phyloP scores from a whole-genome alignment of 1,284 basidiomycete species.

The Heliocybe sulcata region DNA sequence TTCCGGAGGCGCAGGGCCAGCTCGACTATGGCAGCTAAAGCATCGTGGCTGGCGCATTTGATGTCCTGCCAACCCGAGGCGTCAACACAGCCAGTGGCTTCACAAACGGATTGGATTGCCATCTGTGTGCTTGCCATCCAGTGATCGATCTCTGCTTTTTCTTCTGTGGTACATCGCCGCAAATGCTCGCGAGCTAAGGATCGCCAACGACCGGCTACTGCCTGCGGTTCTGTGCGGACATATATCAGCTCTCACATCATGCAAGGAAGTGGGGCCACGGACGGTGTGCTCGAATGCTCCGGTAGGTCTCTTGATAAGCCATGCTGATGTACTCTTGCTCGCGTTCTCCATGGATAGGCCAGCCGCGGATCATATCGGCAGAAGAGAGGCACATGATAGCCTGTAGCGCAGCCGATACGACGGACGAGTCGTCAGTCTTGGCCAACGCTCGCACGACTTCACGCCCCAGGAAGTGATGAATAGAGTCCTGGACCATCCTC shows the following conservation, averaged over 20 bases:
- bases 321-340: constrained; percentile 24
- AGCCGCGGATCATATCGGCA: constrained; percentile 32
- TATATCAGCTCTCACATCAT: constrained; percentile 7
- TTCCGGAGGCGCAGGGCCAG: constrained; percentile 37
- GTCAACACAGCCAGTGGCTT: not conserved
- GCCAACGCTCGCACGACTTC: not conserved
- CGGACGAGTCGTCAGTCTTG: not conserved
- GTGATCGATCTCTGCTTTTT: constrained; percentile 9
- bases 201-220: constrained; percentile 46
- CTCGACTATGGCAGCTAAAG: constrained; percentile 32
- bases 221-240: constrained; percentile 35
- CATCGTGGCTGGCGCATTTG: constrained; percentile 21
- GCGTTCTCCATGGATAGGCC: constrained; percentile 38
- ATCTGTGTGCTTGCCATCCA: not conserved
- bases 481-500: not conserved
- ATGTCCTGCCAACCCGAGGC: constrained; percentile 2
- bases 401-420: not conserved
- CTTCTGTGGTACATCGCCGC: constrained; percentile 16
- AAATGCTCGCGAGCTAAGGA: constrained; percentile 39
- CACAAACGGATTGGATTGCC: not conserved
- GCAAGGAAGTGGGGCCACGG: constrained; percentile 7
- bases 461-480: not conserved
- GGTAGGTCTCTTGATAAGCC: constrained; percentile 36
- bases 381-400: not conserved
- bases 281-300: constrained; percentile 37